These are phyloP conservation scores for Aspergillus aculeatus DNA, from an alignment of 2,329 filamentous ascomycete species.

Conservation along the genomic window DNA sequence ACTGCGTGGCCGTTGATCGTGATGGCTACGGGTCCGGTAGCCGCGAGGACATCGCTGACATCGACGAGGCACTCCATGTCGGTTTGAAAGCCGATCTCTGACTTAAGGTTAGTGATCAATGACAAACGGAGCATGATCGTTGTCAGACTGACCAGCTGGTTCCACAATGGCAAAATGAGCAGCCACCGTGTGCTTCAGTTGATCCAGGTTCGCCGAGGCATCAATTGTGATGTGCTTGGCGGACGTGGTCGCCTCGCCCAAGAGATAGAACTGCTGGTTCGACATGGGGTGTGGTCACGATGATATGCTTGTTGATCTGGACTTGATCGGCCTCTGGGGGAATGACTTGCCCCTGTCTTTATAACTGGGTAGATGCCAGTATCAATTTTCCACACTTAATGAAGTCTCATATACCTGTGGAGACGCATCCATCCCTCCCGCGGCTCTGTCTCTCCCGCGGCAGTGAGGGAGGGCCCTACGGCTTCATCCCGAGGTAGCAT, in stretches of 20 bases:
- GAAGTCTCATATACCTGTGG: no score
- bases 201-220: slow-evolving; percentile 18
- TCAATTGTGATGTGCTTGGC: slow-evolving; percentile 24
- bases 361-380: neutral
- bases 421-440: no score
- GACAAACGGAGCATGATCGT: no score
- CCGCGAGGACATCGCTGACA: slow-evolving; percentile 17
- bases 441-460: no score
- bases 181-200: slow-evolving; percentile 24
- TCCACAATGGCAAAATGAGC: slow-evolving; percentile 33
- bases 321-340: neutral
- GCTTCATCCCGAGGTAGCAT: no score
- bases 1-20: slow-evolving; percentile 31
- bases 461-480: no score
- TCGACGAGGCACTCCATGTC: slow-evolving; percentile 14
- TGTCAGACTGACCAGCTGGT: slow-evolving; percentile 21
- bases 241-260: slow-evolving; percentile 21
- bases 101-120: neutral
- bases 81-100: slow-evolving; percentile 25
- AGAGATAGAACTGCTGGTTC: slow-evolving; percentile 22
- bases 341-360: neutral
- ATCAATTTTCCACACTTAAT: no score
- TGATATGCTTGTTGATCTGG: neutral
- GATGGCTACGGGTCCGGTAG: slow-evolving; percentile 20
- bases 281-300: slow-evolving; percentile 12